These are phyloP conservation scores for Iris pallida DNA, from an alignment of 116 monocot species.

Conservation along the genomic window DNA sequence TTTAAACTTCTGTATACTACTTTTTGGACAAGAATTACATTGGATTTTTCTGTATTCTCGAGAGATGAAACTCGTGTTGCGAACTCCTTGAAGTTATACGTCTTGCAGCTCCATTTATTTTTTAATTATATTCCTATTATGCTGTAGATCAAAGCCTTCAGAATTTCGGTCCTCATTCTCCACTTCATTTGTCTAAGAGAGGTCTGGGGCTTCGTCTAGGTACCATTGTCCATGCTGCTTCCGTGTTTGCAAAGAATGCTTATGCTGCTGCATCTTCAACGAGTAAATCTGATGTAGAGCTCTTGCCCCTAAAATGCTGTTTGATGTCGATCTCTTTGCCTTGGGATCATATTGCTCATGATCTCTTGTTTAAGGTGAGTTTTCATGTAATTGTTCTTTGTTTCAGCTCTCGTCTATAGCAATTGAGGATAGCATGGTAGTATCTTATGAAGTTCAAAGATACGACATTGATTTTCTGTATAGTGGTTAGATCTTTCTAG, in stretches of 20 bases:
- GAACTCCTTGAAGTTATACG: too few species aligned
- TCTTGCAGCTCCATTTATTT: neutral
- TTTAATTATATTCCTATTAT: slow-evolving; percentile 4
- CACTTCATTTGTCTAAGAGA: slow-evolving; percentile 43
- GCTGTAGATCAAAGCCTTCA: slow-evolving; percentile 75
- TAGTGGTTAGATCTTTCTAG: neutral
- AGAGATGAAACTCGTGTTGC: too few species aligned
- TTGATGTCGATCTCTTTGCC: slow-evolving; percentile 95
- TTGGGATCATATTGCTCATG: slow-evolving; percentile 90
- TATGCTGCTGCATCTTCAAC: slow-evolving; percentile 52
- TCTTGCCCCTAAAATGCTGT: slow-evolving; percentile 83
- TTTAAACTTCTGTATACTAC: too few species aligned
- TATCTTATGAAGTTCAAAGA: neutral
- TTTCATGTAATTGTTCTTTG: neutral
- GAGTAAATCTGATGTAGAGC: slow-evolving; percentile 25
- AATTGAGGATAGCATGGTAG: neutral
- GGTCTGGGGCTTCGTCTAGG: slow-evolving; percentile 51
- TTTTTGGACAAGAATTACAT: too few species aligned
- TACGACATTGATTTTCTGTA: neutral
- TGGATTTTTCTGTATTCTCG: too few species aligned
- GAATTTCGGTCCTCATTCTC: slow-evolving; percentile 43
- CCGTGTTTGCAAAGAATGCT: slow-evolving; percentile 72
- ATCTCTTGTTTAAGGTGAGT: slow-evolving; percentile 80
- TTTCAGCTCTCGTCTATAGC: neutral
- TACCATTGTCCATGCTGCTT: slow-evolving; percentile 66